Percentiles rank a stretch among this genome's conserved stretches.
Conservation (phyloP, 352 stramenopile species). For the Phytophthora multivora region DNA sequence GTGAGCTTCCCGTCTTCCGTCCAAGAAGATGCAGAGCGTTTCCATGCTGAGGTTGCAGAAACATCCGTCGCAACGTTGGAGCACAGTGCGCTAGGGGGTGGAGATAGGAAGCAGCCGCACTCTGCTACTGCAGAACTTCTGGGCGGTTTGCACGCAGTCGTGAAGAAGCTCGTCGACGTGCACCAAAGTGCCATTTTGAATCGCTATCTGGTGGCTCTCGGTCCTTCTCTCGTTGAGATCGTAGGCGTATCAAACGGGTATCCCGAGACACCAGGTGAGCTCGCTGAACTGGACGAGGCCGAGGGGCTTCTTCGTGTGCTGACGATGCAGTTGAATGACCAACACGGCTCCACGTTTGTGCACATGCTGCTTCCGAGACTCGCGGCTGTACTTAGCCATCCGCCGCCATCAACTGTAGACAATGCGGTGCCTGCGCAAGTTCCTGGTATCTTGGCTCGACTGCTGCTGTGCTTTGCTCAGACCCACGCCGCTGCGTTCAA, state of each 20-base stretch:
- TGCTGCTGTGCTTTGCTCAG: conserved; percentile 62
- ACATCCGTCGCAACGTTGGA: conserved; percentile 28
- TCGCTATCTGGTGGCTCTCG: conserved; percentile 52
- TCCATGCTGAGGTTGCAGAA: conserved; percentile 46
- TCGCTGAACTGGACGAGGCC: conserved; percentile 46
- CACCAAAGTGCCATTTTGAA: conserved; percentile 42
- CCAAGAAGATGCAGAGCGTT: conserved; percentile 27
- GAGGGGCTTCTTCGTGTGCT: conserved; percentile 58
- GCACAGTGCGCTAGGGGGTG: background rate
- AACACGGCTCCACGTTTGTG: conserved; percentile 54
- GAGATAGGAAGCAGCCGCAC: conserved; percentile 32
- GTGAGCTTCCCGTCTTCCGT: conserved; percentile 39
- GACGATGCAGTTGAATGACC: conserved; percentile 51
- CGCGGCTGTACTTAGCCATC: conserved; percentile 37
- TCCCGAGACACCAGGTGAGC: conserved; percentile 20
- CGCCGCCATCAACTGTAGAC: conserved; percentile 7
- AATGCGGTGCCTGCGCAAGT: conserved; percentile 26
- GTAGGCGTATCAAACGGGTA: conserved; percentile 29
- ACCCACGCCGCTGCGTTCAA: conserved; percentile 59
- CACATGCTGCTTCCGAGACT: conserved; percentile 64
- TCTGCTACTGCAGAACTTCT: conserved; percentile 34
- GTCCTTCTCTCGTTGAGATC: conserved; percentile 44
- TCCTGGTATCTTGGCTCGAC: conserved; percentile 32
- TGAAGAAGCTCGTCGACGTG: conserved; percentile 52
- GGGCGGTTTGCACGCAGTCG: conserved; percentile 37